Percentiles rank a stretch among this genome's conserved stretches.
Conservation (phyloP, 2,329 filamentous ascomycete species). For the Emergomyces africanus region DNA sequence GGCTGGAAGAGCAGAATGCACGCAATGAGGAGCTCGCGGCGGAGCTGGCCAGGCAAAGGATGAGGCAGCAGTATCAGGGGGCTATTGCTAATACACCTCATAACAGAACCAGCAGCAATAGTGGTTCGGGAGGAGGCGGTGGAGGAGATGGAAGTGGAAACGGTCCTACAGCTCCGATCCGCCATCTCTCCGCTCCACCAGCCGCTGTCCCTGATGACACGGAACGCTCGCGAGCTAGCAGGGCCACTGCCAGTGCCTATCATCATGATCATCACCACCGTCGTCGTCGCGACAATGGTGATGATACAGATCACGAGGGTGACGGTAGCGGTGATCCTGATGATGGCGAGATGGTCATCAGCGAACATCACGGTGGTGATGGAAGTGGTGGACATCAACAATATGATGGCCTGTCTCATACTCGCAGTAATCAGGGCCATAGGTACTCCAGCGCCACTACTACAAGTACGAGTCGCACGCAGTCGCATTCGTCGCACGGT, state of each 20-base stretch:
- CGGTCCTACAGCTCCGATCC: neutral
- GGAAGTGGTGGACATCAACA: neutral
- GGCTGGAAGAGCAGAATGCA: conserved; percentile 61
- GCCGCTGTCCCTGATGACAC: neutral
- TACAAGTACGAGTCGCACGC: neutral
- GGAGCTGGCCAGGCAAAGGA: conserved; percentile 39
- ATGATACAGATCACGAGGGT: neutral
- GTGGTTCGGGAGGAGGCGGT: neutral
- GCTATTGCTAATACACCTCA: neutral
- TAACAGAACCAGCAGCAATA: neutral
- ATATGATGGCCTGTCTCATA: neutral
- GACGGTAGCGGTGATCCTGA: neutral
- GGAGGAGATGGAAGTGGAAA: neutral
- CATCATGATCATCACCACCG: neutral
- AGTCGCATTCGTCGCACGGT: neutral
- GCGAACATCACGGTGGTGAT: neutral
- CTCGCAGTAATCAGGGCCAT: neutral
- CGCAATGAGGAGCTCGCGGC: conserved; percentile 60
- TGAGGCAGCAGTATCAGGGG: neutral
- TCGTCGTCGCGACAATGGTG: neutral
- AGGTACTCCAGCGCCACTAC: neutral
- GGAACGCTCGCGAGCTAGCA: neutral
- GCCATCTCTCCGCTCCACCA: neutral
- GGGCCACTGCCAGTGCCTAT: neutral
- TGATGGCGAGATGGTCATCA: neutral